Evolutionary conservation across 768 basidiomycete species (phyloP), one percentile per base, ranked within the genome.

Genomic region (Podaxis sp.): DNA sequence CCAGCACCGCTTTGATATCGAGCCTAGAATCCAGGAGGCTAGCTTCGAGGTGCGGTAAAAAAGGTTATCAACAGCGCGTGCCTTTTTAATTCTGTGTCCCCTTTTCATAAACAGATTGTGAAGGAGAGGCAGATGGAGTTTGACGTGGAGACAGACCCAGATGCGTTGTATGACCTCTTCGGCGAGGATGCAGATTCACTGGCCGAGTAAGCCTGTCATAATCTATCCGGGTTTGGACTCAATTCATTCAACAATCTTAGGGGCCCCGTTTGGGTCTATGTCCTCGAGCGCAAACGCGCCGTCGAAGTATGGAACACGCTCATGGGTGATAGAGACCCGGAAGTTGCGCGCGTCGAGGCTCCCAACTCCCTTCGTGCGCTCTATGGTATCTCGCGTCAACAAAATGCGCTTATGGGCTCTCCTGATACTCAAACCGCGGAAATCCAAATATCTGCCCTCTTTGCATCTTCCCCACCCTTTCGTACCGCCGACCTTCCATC

Each of bases 81-180:
- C 58, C 59, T 67, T 72, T 53, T 58, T 67, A 40, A 66, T 62
- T 44, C 65, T 53, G 60, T 40, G 33, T 33, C 33, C 33, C 22
- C 64, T 64, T 48, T 65, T 72, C 19, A 54, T 42, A 4, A 33
- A 70, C 52, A 90, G 90, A 92, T 94, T 69, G 85, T 92, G 63
- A 94, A 94, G 74, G 93, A 93, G 73, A 78, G 93, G 19, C 92
- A 92, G 73, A 92, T 95, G 88, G 90, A 91, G 66, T 93, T 95
- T 68, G 92, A 93, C 69, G 83, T 85, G 15, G 92, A 93, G 69
- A 84, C 87, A 12, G 92, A 94, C 67, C 90, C 89, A 26, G 92
- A 92, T 36, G 84, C 87, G 1, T 79, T 93, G 58, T 87, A 85
- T 59, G 91, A 93, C 68, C 76, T 94, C 40, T 94, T 95, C 70